Evolutionary conservation across 2,329 filamentous ascomycete species (phyloP).

Genomic region (Arthroderma sp.): DNA sequence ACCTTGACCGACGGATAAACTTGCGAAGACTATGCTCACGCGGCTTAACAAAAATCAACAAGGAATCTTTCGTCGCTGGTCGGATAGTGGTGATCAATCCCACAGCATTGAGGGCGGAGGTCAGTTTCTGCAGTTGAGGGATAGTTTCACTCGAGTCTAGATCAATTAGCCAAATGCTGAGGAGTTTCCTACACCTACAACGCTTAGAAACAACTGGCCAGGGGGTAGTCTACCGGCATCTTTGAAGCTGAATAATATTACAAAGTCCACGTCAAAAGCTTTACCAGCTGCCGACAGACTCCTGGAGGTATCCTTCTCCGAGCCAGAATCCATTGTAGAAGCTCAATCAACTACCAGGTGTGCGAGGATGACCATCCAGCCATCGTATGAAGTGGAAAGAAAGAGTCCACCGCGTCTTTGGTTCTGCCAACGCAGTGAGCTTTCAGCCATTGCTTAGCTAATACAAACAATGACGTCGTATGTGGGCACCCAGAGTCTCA

Average conservation of each 20-base stretch:
- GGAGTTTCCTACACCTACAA: not conserved
- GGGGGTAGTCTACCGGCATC: slow-evolving; percentile 42
- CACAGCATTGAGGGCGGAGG: slow-evolving; percentile 59
- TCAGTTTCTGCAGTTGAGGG: slow-evolving; percentile 62
- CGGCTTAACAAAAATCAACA: slow-evolving; percentile 73
- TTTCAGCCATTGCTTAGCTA: too few relatives aligned
- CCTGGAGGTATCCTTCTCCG: too few relatives aligned
- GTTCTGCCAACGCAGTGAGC: too few relatives aligned
- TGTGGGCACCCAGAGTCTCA: too few relatives aligned
- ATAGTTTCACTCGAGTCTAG: slow-evolving; percentile 56
- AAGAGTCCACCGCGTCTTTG: too few relatives aligned
- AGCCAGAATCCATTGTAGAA: too few relatives aligned
- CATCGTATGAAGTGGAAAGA: too few relatives aligned
- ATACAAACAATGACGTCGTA: too few relatives aligned
- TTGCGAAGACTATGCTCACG: slow-evolving; percentile 62
- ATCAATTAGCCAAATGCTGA: slow-evolving; percentile 6
- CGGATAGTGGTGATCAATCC: slow-evolving; percentile 85
- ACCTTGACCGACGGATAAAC: slow-evolving; percentile 72
- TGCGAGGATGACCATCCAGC: too few relatives aligned
- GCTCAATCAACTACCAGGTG: too few relatives aligned
- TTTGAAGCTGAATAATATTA: slow-evolving; percentile 64
- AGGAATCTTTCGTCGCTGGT: slow-evolving; percentile 57
- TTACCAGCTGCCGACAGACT: slow-evolving; percentile 18
- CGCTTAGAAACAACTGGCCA: not conserved
- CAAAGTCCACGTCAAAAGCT: slow-evolving; percentile 72